Evolutionary conservation across 371 early-diverging fungal species (phyloP), one percentile per base, ranked within the genome.

Genomic region (Amoeboaphelidium protococcarum): DNA sequence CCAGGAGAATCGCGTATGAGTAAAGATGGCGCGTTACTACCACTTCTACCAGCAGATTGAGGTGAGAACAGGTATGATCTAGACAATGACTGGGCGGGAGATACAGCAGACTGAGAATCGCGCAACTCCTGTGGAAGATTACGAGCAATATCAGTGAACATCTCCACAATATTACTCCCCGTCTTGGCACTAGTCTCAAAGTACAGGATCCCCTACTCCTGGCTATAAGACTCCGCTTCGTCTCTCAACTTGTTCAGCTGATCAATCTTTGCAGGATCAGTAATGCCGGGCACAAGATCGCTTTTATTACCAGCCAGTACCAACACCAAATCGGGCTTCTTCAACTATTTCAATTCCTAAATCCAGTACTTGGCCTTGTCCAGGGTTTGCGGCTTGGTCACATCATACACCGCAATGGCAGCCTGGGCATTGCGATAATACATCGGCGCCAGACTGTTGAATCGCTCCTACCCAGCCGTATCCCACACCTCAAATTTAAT

Each of bases 401-500:
- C 10, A 45, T 45, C 45, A 25, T 24, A 45, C 1, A 64, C 62
- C 24, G 63, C 56, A 20, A 66, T 13, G 21, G 60, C 59, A 2
- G 54, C 57, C 25, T 66, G 63, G 20, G 66, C 64, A 40, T 60
- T 62, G 16, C 64, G 43, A 41, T 66, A 66, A 47, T 66, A 66
- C 58, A 61, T 58, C 13, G 66, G 64, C 25, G 58, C 60, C 31
- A 66, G 48, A 43, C 52, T 52, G 19, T 58, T 52, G 50, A 60
- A 66, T 31, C 66, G 54, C 52, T 66, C 66, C 47, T 66, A 63
- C 0, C 66, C 66, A n/a, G 63, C 63, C 2, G 61, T 66, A 45
- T 66, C 66, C 64, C 64, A 66, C 26, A 66, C 58, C 26, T 66
- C 62, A 26, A 50, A 54, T 49, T 59, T 60, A 13, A 63, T 26